These are phyloP conservation scores for Trichocladium antarcticum DNA, from an alignment of 495 filamentous ascomycete species.

Conservation along the genomic window DNA sequence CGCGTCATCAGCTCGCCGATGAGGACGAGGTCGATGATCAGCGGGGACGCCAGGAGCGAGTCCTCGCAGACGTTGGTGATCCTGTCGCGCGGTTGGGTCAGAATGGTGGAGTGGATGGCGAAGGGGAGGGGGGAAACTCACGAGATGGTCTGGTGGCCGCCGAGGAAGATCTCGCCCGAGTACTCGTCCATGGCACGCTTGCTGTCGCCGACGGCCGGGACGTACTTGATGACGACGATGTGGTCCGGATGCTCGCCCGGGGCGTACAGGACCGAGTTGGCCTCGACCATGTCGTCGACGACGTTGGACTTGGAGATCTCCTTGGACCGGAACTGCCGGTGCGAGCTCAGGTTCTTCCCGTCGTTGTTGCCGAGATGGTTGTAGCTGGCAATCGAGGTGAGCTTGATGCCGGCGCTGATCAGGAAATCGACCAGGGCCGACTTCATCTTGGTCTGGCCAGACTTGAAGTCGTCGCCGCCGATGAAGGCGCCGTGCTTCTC, in stretches of 20 bases:
- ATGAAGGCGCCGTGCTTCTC: conserved; percentile 82
- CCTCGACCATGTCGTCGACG: conserved; percentile 97
- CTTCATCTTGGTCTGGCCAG: conserved; percentile 99
- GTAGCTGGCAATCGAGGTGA: conserved; percentile 97
- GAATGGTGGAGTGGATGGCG: conserved; percentile 6
- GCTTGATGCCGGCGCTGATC: conserved; percentile 96
- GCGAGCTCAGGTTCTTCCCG: conserved; percentile 94
- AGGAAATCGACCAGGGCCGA: conserved; percentile 96
- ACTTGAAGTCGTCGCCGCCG: conserved; percentile 99
- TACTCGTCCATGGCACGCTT: conserved; percentile 99
- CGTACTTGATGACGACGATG: conserved; percentile 94
- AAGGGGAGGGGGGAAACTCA: conserved; percentile 18
- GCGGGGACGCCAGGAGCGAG: conserved; percentile 88
- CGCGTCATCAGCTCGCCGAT: conserved; percentile 97
- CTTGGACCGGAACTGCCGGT: conserved; percentile 98
- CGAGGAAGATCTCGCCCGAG: conserved; percentile 98
- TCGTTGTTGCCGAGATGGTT: conserved; percentile 99
- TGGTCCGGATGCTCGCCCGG: conserved; percentile 81
- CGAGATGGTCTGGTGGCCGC: conserved; percentile 94
- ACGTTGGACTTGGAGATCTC: conserved; percentile 99
- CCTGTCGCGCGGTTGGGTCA: conserved; percentile 42
- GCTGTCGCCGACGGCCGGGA: conserved; percentile 97
- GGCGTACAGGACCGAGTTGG: conserved; percentile 82
- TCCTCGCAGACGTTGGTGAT: conserved; percentile 99
- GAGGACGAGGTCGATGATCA: conserved; percentile 93